Conservation (phyloP, 306 rosid species). For the Oxytropis ochrocephala region DNA sequence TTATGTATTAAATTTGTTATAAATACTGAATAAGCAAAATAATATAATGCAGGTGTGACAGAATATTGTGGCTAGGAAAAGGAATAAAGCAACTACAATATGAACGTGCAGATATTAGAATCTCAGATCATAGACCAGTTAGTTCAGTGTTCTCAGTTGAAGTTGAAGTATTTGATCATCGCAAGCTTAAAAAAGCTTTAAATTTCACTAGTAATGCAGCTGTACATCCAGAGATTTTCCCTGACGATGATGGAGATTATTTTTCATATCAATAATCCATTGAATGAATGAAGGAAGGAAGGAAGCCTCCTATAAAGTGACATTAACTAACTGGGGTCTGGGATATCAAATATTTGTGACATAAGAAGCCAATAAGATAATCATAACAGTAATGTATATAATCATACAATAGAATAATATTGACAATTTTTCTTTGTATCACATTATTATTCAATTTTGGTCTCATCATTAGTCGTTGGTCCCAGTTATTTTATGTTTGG, state of each 20-base stretch:
- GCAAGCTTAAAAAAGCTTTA: slow-evolving; percentile 71
- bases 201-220: slow-evolving; percentile 51
- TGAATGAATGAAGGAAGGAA: not conserved
- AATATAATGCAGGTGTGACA: slow-evolving; percentile 69
- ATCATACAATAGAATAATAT: slow-evolving; percentile 20
- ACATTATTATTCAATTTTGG: slow-evolving; percentile 8
- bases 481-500: not conserved
- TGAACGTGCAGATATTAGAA: slow-evolving; percentile 46
- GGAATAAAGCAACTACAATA: slow-evolving; percentile 74
- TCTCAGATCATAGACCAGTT: slow-evolving; percentile 88
- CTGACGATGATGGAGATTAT: slow-evolving; percentile 39
- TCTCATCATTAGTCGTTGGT: slow-evolving; percentile 17
- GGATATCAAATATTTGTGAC: slow-evolving; percentile 20
- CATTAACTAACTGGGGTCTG: slow-evolving; percentile 22
- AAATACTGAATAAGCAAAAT: not conserved
- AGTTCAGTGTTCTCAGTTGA: slow-evolving; percentile 64
- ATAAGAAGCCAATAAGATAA: slow-evolving; percentile 20
- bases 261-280: not conserved
- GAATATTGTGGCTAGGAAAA: slow-evolving; percentile 78
- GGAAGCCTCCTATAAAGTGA: too few species aligned
- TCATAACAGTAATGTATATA: slow-evolving; percentile 25
- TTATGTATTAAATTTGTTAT: not conserved
- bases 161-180: slow-evolving; percentile 81
- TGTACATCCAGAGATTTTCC: slow-evolving; percentile 59
- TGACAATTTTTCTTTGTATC: not conserved